Base-by-base conservation (phyloP, 192 early-diverging fungal genomes). In the Ramicandelaber brevisporus region DNA sequence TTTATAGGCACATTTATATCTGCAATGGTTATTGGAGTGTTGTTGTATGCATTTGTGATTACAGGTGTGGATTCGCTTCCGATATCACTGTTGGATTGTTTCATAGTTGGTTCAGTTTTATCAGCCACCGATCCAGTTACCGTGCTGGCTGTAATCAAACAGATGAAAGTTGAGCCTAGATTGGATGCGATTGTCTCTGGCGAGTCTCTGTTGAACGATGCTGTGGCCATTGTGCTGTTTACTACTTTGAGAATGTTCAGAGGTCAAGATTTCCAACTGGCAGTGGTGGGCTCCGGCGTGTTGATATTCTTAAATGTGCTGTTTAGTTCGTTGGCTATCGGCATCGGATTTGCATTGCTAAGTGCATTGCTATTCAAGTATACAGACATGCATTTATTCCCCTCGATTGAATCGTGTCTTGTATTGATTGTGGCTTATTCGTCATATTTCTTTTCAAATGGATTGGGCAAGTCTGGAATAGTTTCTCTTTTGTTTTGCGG, bases 101-200 rank as follows among this genome's bases (percentile, higher is more conserved):
- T 97, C 51, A 78, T 88, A 15, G 79, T 93, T 44, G 92, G 92
- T 10, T 62, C 84, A 7, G 83, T 97, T 30, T 49, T 97, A 27
- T 87, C 82, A 6, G 86, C 92, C 10, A 97, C 92, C 1, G 92
- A 97, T 46, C 87, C 92, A 2, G 87, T 97, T 18, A 93, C 92
- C 0, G 78, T 97, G 15, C 56, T 97, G 33, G 74, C 92, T 3
- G 81, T 97, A 20, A 93, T 97, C 46, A 65, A 82, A 36, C 82
- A 88, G 38, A 57, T 87, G 31, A 65, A 70, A 34, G 92, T 97
- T 21, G 92, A 97, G 32, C 84, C 86, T 2, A 73, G 80, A 52
- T 46, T 97, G 25, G 93, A 84, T 46, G 76, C 92, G 3, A 78
- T 97, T 30, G 85, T 97, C 23, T 97, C 88, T 51, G 92, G 92